Conservation (phyloP, 441 rosid genomes). For the Oxalis stricta region DNA sequence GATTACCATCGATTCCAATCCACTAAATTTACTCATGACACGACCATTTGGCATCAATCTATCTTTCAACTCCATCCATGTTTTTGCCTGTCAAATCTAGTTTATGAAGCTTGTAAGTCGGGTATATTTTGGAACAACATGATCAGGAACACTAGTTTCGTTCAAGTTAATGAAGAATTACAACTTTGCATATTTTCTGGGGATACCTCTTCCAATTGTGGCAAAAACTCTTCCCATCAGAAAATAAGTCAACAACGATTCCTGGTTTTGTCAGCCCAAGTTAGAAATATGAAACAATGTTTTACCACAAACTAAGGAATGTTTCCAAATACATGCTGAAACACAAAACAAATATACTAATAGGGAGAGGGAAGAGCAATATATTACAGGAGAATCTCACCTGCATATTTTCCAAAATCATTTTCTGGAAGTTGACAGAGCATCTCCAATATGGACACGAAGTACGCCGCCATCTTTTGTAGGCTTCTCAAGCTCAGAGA, state of each 20-base stretch:
- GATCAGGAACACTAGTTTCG: background rate
- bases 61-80: conserved; percentile 49
- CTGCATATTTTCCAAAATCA: conserved; percentile 41
- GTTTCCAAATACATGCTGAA: no score
- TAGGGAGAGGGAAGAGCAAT: background rate
- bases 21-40: conserved; percentile 74
- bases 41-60: conserved; percentile 59
- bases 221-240: conserved; percentile 53
- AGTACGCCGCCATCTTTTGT: conserved; percentile 45
- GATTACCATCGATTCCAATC: conserved; percentile 22
- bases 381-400: conserved; percentile 19
- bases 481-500: conserved; percentile 50
- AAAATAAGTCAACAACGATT: conserved; percentile 58
- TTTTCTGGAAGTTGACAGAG: conserved; percentile 25
- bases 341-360: background rate
- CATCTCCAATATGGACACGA: conserved; percentile 45
- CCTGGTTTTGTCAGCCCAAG: conserved; percentile 24
- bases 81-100: conserved; percentile 27
- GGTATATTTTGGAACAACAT: background rate
- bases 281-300: conserved; percentile 13
- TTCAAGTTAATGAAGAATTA: no score
- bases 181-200: background rate
- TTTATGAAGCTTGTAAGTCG: background rate
- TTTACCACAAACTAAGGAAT: no score
- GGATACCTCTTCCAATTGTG: conserved; percentile 46